These are phyloP conservation scores for Cytospora piceicola DNA, from an alignment of 2,329 filamentous ascomycete genomes.

Conservation along the genomic window DNA sequence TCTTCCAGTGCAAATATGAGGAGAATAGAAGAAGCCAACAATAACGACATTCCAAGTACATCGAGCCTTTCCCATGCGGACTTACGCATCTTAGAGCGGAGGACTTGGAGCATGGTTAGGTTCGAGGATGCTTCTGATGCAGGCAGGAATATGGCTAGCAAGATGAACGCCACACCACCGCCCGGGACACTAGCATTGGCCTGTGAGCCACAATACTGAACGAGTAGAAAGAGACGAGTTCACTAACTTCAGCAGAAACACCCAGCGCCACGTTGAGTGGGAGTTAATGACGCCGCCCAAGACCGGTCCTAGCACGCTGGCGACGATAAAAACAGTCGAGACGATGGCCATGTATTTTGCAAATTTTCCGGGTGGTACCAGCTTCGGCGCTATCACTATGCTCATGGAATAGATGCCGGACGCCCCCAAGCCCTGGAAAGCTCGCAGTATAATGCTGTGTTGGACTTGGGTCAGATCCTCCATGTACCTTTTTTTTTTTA, in stretches of 20 bases:
- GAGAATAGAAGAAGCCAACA: constrained; percentile 47
- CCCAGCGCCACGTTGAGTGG: constrained; percentile 49
- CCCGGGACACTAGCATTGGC: constrained; percentile 37
- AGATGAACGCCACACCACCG: constrained; percentile 35
- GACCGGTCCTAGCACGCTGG: constrained; percentile 47
- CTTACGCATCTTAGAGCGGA: background rate
- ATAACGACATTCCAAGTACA: constrained; percentile 41
- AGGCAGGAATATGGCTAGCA: constrained; percentile 26
- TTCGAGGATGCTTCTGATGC: no score
- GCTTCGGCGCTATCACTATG: constrained; percentile 41
- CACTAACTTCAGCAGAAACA: constrained; percentile 51
- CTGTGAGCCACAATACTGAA: constrained; percentile 8
- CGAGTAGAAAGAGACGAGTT: background rate
- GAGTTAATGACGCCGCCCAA: constrained; percentile 47
- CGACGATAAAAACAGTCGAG: constrained; percentile 46
- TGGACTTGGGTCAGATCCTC: background rate
- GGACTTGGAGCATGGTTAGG: constrained; percentile 34
- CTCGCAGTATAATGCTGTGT: constrained; percentile 43
- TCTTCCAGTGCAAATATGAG: constrained; percentile 52
- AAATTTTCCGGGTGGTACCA: constrained; percentile 43
- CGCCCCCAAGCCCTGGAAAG: constrained; percentile 51
- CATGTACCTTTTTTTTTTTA: background rate
- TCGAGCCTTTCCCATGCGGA: constrained; percentile 19
- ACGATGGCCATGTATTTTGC: constrained; percentile 40
- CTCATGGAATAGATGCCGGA: constrained; percentile 52